A percentile compares a stretch with the other conserved stretches of the same genome.
These are phyloP conservation scores for Cryptococcus sp. DNA, from an alignment of 1,284 basidiomycete species.

Conservation along the genomic window DNA sequence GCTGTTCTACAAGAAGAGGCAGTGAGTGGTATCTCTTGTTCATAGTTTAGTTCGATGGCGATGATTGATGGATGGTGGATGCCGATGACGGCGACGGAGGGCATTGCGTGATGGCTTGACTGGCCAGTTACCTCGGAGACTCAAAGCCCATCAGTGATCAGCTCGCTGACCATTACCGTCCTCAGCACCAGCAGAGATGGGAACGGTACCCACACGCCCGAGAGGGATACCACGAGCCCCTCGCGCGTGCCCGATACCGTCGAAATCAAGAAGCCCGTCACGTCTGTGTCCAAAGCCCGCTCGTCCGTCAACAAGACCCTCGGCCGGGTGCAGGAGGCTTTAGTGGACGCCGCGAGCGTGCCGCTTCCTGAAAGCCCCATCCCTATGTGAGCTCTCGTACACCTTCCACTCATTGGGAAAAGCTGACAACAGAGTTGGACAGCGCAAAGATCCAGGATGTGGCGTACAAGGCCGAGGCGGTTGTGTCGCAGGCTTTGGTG, in stretches of 20 bases:
- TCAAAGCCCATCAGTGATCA: background rate
- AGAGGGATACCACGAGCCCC: constrained; percentile 28
- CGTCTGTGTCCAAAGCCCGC: constrained; percentile 17
- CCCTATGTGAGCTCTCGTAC: constrained; percentile 21
- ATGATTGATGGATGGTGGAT: background rate
- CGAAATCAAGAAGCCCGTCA: constrained; percentile 25
- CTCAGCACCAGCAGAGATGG: background rate
- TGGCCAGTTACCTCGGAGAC: too few relatives aligned
- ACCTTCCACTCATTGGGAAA: background rate
- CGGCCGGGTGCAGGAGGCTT: constrained; percentile 21
- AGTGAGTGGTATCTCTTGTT: constrained; percentile 6
- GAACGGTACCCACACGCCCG: constrained; percentile 12
- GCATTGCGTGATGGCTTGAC: too few relatives aligned
- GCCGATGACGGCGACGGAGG: too few relatives aligned
- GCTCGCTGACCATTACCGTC: background rate
- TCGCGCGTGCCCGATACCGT: background rate
- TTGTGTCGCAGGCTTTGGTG: constrained; percentile 16
- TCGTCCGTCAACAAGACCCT: constrained; percentile 37
- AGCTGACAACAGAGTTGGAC: background rate
- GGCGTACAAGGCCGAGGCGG: constrained; percentile 7
- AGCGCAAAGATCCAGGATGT: constrained; percentile 3
- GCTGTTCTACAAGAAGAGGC: constrained; percentile 31
- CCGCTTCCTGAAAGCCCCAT: constrained; percentile 41
- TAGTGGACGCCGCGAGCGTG: constrained; percentile 36
- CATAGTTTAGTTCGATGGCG: background rate